phyloP scores from a whole-genome alignment of 352 stramenopile species.

The Albugo candida region DNA sequence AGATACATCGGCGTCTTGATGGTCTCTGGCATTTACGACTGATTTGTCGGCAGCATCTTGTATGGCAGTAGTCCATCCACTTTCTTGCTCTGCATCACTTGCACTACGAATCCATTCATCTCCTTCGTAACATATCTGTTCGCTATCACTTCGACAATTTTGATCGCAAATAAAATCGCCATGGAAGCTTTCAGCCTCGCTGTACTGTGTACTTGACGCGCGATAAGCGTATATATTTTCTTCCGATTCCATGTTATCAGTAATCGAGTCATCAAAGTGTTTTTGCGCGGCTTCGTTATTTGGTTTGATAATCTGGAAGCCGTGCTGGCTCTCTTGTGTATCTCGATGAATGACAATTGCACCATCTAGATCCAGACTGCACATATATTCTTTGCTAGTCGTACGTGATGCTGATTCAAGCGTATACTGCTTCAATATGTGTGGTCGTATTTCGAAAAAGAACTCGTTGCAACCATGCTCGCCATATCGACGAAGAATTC shows the following conservation, averaged over 20 bases:
- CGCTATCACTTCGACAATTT: neutral
- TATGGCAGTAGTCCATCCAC: constrained; percentile 37
- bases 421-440: constrained; percentile 59
- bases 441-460: constrained; percentile 58
- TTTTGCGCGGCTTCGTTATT: neutral
- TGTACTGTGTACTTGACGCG: constrained; percentile 8
- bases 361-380: constrained; percentile 45
- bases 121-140: constrained; percentile 6
- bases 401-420: constrained; percentile 16
- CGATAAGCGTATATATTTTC: neutral
- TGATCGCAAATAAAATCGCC: constrained; percentile 2
- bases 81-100: constrained; percentile 35
- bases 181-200: constrained; percentile 8
- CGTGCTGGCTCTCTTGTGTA: constrained; percentile 40
- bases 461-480: constrained; percentile 67
- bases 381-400: constrained; percentile 19
- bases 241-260: too few relatives aligned
- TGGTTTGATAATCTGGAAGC: constrained; percentile 10
- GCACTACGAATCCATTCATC: constrained; percentile 59
- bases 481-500: constrained; percentile 42
- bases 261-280: too few relatives aligned
- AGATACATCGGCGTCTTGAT: neutral
- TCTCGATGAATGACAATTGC: constrained; percentile 72
- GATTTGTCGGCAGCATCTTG: constrained; percentile 50
- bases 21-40: constrained; percentile 3